A percentile compares a stretch with the other conserved stretches of the same genome.
These are phyloP conservation scores for Fomitopsis schrenkii DNA, from an alignment of 1,284 basidiomycete species.

Conservation along the genomic window DNA sequence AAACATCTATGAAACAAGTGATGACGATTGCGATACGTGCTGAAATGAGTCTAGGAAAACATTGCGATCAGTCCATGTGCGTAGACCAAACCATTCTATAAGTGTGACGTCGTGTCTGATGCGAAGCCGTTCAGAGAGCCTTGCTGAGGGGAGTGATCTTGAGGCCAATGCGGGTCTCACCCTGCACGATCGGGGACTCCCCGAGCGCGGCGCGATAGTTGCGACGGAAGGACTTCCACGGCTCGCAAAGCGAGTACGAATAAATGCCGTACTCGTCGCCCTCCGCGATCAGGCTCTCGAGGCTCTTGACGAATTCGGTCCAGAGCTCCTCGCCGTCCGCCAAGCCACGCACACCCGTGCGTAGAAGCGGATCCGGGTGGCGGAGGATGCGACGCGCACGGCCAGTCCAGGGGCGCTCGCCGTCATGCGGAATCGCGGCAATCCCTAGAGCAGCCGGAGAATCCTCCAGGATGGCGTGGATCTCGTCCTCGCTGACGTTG, in stretches of 20 bases:
- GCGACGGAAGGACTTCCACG: not conserved
- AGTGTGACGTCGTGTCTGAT: not conserved
- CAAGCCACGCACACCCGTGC: not conserved
- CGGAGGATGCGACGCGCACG: constrained; percentile 3
- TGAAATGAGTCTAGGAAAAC: not conserved
- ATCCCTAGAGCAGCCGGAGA: not conserved
- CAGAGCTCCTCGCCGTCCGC: not conserved
- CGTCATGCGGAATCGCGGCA: not conserved
- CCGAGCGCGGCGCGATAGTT: not conserved
- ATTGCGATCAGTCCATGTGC: not conserved
- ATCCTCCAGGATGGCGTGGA: constrained; percentile 1
- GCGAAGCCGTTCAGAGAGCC: not conserved
- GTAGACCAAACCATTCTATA: not conserved
- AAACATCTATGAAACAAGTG: not conserved
- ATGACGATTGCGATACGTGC: not conserved
- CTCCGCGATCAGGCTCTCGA: not conserved
- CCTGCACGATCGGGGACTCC: not conserved
- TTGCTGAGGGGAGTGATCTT: not conserved
- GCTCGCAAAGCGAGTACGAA: constrained; percentile 1
- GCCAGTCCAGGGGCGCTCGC: not conserved
- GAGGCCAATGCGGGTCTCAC: not conserved
- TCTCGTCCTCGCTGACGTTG: not conserved
- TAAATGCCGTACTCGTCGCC: not conserved
- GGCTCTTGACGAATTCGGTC: not conserved
- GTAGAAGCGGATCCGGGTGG: not conserved